Base-by-base conservation (phyloP, 1,284 basidiomycete genomes). In the Marasmius fiardii region DNA sequence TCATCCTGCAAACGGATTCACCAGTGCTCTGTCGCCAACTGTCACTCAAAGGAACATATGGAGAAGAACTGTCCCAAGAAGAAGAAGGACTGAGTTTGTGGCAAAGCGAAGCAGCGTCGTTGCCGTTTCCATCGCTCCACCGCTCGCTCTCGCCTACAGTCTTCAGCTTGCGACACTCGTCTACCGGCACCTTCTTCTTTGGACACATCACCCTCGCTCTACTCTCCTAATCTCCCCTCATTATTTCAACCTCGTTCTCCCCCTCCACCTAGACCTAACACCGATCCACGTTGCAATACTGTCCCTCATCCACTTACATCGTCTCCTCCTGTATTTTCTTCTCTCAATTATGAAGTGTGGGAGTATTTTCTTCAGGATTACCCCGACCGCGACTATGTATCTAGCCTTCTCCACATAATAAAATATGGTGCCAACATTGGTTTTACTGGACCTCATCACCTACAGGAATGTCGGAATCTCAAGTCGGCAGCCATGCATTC, bases 151-250 rank as follows among this genome's bases (percentile, higher is more conserved):
- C 12, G 55, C 55, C 55, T 24, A 3, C 39, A 34, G 26, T 7
- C 48, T 18, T 52, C 53, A 5, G 31, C 53, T 26, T 10, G 12
- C n/a, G 12, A 35, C 16, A 16, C 31, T 51, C 48, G n/a, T 16
- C 28, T 28, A 52, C 7, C 51, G 34, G 24, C 4, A 10, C 34
- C 21, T 11, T 16, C 31, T 4, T n/a, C 35, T n/a, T 10, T 39
- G 37, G 20, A 37, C 12, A 12, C 35, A 11, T 5, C 23, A n/a
- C 44, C 50, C 24, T 18, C 31, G 31, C 1, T 1, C 52, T 10
- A 26, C 10, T 12, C 33, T 4, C 26, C 23, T 24, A 20, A 48
- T 3, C 55, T 60, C 57, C 58, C 63, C 18, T 55, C 60, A n/a
- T 20, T 2, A 2, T 5, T 5, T 3, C 35, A 11, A 2, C 35